Percentiles rank a stretch among this genome's conserved stretches.
Conservation (phyloP, 306 rosid genomes). For the Lupinus albus region DNA sequence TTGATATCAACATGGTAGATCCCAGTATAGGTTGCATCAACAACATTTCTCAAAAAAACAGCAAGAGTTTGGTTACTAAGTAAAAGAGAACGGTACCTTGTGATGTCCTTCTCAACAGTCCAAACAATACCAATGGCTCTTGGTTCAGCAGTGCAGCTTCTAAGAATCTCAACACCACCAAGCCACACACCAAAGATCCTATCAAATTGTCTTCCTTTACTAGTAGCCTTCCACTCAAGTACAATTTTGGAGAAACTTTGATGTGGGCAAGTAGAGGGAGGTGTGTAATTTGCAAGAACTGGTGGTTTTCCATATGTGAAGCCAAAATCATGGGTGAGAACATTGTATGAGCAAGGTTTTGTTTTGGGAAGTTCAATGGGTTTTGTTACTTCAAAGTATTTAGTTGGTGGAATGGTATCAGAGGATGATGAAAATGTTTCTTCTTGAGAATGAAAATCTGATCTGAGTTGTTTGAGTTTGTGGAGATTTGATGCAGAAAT, state of each 20-base stretch:
- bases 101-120: constrained; percentile 81
- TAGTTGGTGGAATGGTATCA: constrained; percentile 49
- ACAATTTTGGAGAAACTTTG: constrained; percentile 60
- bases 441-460: constrained; percentile 34
- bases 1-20: constrained; percentile 74
- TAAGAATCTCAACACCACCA: constrained; percentile 80
- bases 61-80: constrained; percentile 65
- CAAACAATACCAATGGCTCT: constrained; percentile 74
- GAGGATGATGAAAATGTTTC: constrained; percentile 18
- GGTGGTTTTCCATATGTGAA: constrained; percentile 73
- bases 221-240: constrained; percentile 76
- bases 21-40: constrained; percentile 73
- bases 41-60: constrained; percentile 70
- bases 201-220: constrained; percentile 81
- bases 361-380: constrained; percentile 69
- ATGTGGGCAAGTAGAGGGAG: constrained; percentile 65
- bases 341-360: constrained; percentile 60
- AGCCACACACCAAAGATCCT: constrained; percentile 95
- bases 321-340: constrained; percentile 78
- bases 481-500: constrained; percentile 56
- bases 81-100: constrained; percentile 74
- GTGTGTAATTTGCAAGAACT: constrained; percentile 60
- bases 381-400: constrained; percentile 73
- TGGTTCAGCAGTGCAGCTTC: constrained; percentile 95
- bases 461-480: constrained; percentile 49